These are phyloP conservation scores for Lophiostoma macrostomum DNA, from an alignment of 495 filamentous ascomycete species.

Conservation along the genomic window DNA sequence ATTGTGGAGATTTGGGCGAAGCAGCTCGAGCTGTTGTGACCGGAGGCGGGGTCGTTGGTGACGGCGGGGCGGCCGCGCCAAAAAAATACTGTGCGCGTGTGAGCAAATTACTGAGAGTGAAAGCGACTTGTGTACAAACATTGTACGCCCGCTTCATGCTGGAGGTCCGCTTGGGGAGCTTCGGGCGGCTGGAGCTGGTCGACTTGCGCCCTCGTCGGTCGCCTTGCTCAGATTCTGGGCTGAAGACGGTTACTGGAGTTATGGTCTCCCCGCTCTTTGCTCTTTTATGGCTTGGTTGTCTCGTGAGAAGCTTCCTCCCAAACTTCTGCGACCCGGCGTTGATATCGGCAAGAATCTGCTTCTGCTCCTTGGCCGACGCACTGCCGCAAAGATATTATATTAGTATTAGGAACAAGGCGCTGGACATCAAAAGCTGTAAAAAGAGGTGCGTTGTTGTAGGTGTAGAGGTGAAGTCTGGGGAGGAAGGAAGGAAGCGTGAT, in stretches of 20 bases:
- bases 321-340: conserved; percentile 27
- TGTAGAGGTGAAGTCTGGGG: no score
- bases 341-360: conserved; percentile 32
- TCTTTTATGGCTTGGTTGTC: conserved; percentile 19
- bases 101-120: no score
- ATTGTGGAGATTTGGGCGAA: not conserved
- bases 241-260: conserved; percentile 29
- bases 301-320: conserved; percentile 26
- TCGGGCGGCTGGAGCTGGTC: conserved; percentile 23
- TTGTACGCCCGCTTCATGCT: conserved; percentile 36
- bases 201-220: conserved; percentile 27
- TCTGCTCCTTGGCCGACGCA: conserved; percentile 22
- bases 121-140: no score
- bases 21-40: conserved; percentile 1
- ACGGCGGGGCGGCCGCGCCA: conserved; percentile 12
- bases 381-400: conserved; percentile 7
- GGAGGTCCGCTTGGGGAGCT: conserved; percentile 28
- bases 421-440: not conserved
- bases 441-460: no score
- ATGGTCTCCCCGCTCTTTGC: conserved; percentile 25
- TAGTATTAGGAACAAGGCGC: not conserved
- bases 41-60: conserved; percentile 12
- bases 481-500: not conserved
- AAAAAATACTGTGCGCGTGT: no score
- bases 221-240: conserved; percentile 11